phyloP scores from a whole-genome alignment of 306 rosid species.

The Macrotyloma uniflorum region DNA sequence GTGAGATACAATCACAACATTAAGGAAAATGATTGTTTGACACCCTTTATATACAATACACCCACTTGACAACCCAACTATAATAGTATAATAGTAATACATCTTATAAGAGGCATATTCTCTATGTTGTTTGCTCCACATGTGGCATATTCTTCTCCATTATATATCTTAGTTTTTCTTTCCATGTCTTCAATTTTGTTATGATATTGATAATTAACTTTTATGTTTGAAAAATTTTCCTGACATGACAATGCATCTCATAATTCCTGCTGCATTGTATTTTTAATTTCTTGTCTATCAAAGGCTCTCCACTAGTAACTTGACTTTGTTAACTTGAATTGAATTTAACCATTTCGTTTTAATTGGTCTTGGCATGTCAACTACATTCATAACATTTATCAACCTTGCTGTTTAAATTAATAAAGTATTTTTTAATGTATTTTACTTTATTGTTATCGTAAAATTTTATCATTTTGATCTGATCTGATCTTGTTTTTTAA shows the following conservation, averaged over 20 bases:
- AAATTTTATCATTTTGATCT: neutral
- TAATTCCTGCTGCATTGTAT: neutral
- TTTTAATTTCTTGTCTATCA: neutral
- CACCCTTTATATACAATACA: too few species aligned
- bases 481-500: neutral
- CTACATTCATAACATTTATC: neutral
- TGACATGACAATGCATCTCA: neutral
- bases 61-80: too few species aligned
- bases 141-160: conserved; percentile 14
- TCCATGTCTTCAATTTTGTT: neutral
- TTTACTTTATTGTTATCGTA: neutral
- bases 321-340: neutral
- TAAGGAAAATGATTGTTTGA: too few species aligned
- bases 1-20: conserved; percentile 11
- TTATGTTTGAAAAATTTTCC: neutral
- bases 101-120: too few species aligned
- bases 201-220: neutral
- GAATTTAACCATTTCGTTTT: conserved; percentile 2
- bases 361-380: neutral
- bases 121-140: neutral
- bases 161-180: neutral
- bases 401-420: neutral
- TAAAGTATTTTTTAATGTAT: neutral
- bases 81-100: too few species aligned
- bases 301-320: neutral